Evolutionary conservation across 2,329 filamentous ascomycete genomes (phyloP).

Genomic region (Colletotrichum liaoningense): DNA sequence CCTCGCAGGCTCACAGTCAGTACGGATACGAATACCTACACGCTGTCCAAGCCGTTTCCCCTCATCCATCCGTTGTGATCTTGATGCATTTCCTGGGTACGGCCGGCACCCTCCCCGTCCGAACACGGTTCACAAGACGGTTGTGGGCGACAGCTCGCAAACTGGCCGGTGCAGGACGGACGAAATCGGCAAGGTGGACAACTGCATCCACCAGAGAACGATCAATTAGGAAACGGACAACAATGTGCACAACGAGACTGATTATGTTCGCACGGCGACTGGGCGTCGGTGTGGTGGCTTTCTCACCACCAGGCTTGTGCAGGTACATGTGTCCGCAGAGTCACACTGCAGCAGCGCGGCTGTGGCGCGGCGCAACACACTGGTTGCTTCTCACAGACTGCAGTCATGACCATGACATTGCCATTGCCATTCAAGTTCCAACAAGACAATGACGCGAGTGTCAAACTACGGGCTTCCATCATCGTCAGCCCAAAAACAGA

Average conservation of each 20-base stretch:
- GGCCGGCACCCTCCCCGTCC: background rate
- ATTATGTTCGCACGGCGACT: background rate
- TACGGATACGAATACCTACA: background rate
- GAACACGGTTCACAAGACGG: background rate
- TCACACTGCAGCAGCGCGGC: slow-evolving; percentile 18
- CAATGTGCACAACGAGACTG: background rate
- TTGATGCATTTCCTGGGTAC: background rate
- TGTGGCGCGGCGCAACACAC: background rate
- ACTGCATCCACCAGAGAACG: background rate
- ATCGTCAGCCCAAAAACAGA: background rate
- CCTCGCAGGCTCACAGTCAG: background rate
- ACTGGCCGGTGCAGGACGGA: background rate
- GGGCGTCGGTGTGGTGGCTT: background rate
- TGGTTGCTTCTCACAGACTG: background rate
- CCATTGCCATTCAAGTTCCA: background rate
- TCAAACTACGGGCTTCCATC: background rate
- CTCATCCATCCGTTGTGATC: background rate
- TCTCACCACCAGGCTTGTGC: slow-evolving; percentile 9
- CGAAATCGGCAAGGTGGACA: background rate
- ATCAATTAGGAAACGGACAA: background rate
- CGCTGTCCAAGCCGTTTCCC: background rate
- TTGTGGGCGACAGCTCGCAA: background rate
- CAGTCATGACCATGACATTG: background rate
- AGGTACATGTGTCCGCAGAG: slow-evolving; percentile 4
- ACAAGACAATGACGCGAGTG: background rate